Base-by-base conservation (phyloP, 352 stramenopile species). In the Phytophthora foliorum region DNA sequence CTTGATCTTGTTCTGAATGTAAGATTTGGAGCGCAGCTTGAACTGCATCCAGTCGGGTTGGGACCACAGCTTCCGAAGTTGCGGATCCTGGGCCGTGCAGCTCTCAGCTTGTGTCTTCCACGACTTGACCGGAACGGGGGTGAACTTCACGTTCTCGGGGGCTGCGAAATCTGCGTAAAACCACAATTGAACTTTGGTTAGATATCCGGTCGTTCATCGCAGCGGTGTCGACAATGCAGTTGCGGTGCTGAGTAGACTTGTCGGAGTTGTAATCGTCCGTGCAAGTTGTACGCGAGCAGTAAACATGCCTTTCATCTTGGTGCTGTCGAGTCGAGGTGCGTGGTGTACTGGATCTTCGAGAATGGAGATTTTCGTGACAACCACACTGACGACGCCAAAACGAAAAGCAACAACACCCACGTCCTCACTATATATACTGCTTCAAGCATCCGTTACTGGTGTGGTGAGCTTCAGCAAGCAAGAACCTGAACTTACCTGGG, bases 1-100 rank as follows among this genome's bases (percentile, higher is more conserved):
- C 55, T 95, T 93, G 51, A 91, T 50, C 46, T 81, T 86, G 70
- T 82, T 81, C 24, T 86, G 62, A 9, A 93, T 65, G 49, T 95
- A 95, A 2, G 52, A 80, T 67, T 92, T 93, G 65, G 77, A 82
- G 34, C 85, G 85, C 16, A 95, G 61, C 57, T 90, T 90, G 67
- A 93, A 93, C 27, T 63, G 55, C n/a, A 75, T 56, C 72, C 75
- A 86, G 42, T 90, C 74, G 0, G 82, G 85, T 46, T 95, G 84
- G 2, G 72, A 73, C 87, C 87, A 95, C 66, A 93, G 79, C 50
- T 91, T 88, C 0, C 81, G 80, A 16, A 93, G 75, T 41, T 68
- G 63, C 19, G 73, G 41, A 14, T 65, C 41, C 54, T 91, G 85
- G 7, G 75, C 69, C 3, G 63, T 65, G 42, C 78, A 90, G 17